Base-by-base conservation (phyloP, 352 stramenopile genomes). In the Pythium guiyangense region DNA sequence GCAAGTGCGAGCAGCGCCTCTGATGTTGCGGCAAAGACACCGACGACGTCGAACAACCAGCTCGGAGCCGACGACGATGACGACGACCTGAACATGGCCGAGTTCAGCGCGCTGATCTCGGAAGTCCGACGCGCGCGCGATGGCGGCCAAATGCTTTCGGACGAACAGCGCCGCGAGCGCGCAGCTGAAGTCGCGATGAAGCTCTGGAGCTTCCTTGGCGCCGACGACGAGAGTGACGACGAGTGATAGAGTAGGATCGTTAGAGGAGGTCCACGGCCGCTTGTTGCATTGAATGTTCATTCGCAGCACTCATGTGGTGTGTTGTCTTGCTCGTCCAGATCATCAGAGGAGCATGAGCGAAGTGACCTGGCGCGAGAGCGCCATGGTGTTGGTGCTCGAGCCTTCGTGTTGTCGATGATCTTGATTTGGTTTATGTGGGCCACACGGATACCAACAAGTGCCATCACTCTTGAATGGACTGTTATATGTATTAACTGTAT, bases 171-270 rank as follows among this genome's bases (percentile, higher is more conserved):
- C 31, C 79, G 83, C 47, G 71, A 83, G 51, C 80, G 80, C 44
- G 83, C 83, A 35, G 77, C 84, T 1, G 73, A 86, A 25, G 79
- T 93, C 35, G 83, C 83, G 29, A 87, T 91, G 75, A 79, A 86
- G 66, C 76, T 93, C 39, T 89, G 74, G 79, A 80, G 60, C 56
- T 69, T 87, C 52, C 56, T 93, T 0, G 80, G 75, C 17, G 68
- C 55, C 0, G 74, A 86, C 34, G 73, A 80, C 26, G 67, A 74
- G 25, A 66, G 59, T n/a, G 64, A 69, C 29, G 66, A 61, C 5
- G 56, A 75, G 29, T 64, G 68, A n/a, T 6, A 37, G 22, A 22
- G 18, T 29, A 31, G n/a, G 29, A 34, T 34, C 29, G 8, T 34
- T 34, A 34, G 29, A 34, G 4, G 8, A 22, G 22, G 22, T 22